phyloP scores from a whole-genome alignment of 345 rosid genomes.

The Citrus hindsii region DNA sequence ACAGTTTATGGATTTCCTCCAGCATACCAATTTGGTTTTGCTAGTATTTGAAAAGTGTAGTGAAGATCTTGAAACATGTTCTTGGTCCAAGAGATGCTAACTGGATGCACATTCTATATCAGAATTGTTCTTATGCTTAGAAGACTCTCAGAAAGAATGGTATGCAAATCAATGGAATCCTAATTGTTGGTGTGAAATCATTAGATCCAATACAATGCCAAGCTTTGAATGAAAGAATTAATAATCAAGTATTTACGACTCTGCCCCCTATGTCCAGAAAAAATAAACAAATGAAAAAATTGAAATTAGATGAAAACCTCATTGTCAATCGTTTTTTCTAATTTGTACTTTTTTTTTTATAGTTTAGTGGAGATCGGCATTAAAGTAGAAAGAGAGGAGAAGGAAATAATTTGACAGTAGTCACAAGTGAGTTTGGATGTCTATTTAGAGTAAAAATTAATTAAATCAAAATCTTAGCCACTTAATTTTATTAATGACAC shows the following conservation, averaged over 20 bases:
- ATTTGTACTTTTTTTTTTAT: too few species aligned
- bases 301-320: too few species aligned
- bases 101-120: slow-evolving; percentile 95
- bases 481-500: too few species aligned
- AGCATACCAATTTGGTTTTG: slow-evolving; percentile 39
- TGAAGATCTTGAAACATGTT: slow-evolving; percentile 18
- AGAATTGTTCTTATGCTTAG: slow-evolving; percentile 82
- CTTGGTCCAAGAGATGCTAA: slow-evolving; percentile 50
- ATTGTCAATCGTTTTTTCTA: too few species aligned
- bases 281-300: too few species aligned
- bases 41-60: slow-evolving; percentile 92
- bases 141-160: slow-evolving; percentile 89
- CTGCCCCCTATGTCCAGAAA: slow-evolving; percentile 38
- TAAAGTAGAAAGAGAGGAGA: too few species aligned
- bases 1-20: too few species aligned
- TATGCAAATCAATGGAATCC: slow-evolving; percentile 72
- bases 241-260: slow-evolving; percentile 80
- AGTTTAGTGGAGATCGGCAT: too few species aligned
- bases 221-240: slow-evolving; percentile 60
- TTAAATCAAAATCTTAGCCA: too few species aligned
- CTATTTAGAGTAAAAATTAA: too few species aligned
- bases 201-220: slow-evolving; percentile 78
- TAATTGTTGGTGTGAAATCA: slow-evolving; percentile 83
- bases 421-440: too few species aligned
- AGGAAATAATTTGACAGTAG: too few species aligned